Evolutionary conservation across 441 rosid species (phyloP).

Genomic region (Syzygium syzygioides): DNA sequence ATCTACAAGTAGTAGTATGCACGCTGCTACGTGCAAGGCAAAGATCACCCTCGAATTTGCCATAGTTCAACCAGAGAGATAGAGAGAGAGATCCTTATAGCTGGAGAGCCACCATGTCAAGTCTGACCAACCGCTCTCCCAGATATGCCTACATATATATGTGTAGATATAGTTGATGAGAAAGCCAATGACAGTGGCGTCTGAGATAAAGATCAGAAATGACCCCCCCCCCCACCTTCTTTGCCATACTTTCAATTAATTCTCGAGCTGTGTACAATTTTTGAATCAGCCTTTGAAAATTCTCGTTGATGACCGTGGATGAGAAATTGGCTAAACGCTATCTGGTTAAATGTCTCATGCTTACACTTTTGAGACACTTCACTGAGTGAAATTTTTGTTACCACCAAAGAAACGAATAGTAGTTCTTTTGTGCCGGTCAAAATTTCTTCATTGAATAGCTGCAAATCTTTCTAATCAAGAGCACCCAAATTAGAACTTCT

Average conservation of each 20-base stretch:
- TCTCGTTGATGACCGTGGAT: too few relatives aligned
- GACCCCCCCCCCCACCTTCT: not conserved
- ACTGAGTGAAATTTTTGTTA: not conserved
- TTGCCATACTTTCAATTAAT: not conserved
- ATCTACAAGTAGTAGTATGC: not conserved
- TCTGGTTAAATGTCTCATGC: too few relatives aligned
- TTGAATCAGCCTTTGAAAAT: too few relatives aligned
- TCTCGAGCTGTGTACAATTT: too few relatives aligned
- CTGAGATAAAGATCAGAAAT: not conserved
- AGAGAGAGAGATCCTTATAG: not conserved
- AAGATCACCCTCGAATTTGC: not conserved
- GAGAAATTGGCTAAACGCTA: too few relatives aligned
- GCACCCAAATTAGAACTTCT: not conserved
- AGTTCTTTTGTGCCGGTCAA: not conserved
- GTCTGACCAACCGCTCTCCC: too few relatives aligned
- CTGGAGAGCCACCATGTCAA: not conserved
- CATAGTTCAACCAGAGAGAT: not conserved
- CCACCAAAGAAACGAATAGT: not conserved
- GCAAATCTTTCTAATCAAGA: not conserved
- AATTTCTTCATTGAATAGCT: not conserved
- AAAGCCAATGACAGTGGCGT: not conserved
- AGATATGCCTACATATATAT: not conserved
- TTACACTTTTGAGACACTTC: not conserved
- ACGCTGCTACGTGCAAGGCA: not conserved
- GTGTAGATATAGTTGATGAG: not conserved